Evolutionary conservation across 371 early-diverging fungal species (phyloP), one percentile per base, ranked within the genome.

Genomic region (Quaeritorhiza haematococci): DNA sequence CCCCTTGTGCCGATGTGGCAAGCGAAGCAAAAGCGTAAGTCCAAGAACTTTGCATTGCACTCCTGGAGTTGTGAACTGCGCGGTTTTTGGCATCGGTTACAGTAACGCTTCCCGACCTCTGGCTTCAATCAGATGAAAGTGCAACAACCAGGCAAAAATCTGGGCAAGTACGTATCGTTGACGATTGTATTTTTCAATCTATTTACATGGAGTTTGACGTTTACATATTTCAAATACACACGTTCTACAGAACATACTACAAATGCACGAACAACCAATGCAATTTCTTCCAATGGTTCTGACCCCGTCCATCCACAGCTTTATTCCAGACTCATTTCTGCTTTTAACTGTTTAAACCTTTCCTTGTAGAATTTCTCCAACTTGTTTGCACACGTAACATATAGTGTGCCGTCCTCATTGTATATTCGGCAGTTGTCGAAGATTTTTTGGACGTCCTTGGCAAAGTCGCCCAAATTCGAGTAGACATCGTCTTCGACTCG

Each of bases 361-460:
- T 88, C 85, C 53, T 82, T 76, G 71, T 88, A 90, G 60, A 79
- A 85, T 55, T 79, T 81, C 63, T 90, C 89, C 26, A 89, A 64
- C 48, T 71, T 72, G 50, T 75, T 73, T 4, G 92, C 93, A 54
- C 89, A 89, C 59, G 87, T 85, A 54, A 83, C 83, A 76, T 93
- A 94, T 27, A 77, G 74, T 3, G 95, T 84, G 45, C 80, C 77
- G 49, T 82, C 80, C 29, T 79, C 86, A 62, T 97, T 97, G 74
- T 91, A 97, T 17, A 69, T 70, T 49, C 83, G 76, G 70, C 94
- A 92, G 68, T 97, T 97, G 55, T 80, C 77, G 59, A 93, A 84
- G 32, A 97, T 94, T 64, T 86, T 81, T 61, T 75, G 69, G 23
- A 88, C 80, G 67, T 96, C 98, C 6, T 58, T 64, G 29, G 72